Percentiles rank a stretch among this genome's conserved stretches.
These are phyloP conservation scores for Metarhizium sp. DNA, from an alignment of 2,329 filamentous ascomycete species.

Conservation along the genomic window DNA sequence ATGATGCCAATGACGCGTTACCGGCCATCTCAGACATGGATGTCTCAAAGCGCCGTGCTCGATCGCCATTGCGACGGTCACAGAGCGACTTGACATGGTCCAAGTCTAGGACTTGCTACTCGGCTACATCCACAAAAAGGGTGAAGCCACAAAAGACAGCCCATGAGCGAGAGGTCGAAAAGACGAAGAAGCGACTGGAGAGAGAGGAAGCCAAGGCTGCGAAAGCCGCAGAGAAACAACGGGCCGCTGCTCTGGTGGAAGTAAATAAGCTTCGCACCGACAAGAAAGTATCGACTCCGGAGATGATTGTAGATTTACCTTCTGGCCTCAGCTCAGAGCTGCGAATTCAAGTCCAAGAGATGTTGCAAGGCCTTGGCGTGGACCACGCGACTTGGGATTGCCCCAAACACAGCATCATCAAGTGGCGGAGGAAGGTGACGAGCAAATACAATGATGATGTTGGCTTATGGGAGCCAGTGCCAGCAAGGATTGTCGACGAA, in stretches of 20 bases:
- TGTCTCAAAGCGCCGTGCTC: conserved; percentile 14
- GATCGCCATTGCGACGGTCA: conserved; percentile 18
- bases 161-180: conserved; percentile 28
- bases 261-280: conserved; percentile 65
- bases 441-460: conserved; percentile 50
- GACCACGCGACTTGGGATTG: conserved; percentile 35
- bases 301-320: conserved; percentile 71
- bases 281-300: conserved; percentile 61
- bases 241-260: conserved; percentile 56
- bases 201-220: conserved; percentile 52
- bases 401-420: conserved; percentile 43
- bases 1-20: conserved; percentile 33
- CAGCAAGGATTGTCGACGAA: conserved; percentile 41
- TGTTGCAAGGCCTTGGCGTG: conserved; percentile 43
- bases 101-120: conserved; percentile 14
- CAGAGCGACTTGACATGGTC: conserved; percentile 20
- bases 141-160: conserved; percentile 29
- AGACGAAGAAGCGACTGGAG: conserved; percentile 44
- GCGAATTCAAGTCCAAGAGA: conserved; percentile 34
- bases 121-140: conserved; percentile 33
- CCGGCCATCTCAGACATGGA: conserved; percentile 36
- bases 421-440: conserved; percentile 61
- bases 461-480: conserved; percentile 57
- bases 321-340: conserved; percentile 39
- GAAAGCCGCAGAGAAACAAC: conserved; percentile 53